Evolutionary conservation across 495 filamentous ascomycete species (phyloP), one percentile per base, ranked within the genome.

Genomic region (Aspergillus mulundensis): DNA sequence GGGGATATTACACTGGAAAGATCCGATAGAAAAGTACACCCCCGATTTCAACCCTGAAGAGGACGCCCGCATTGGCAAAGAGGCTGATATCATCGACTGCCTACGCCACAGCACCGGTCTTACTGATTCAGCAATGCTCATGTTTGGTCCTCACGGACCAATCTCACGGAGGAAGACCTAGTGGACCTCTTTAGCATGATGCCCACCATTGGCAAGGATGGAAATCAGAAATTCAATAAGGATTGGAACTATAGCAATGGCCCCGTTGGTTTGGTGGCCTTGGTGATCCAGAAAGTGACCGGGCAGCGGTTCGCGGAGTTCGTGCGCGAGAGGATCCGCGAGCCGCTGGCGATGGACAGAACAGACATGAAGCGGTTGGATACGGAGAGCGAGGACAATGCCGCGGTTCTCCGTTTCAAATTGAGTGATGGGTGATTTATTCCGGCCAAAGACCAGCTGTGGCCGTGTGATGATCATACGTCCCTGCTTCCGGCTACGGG

Each of bases 91-190:
- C 48, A 69, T 79, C 42, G 79, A 80, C 61, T 62, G 66, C 24
- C 63, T 78, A 7, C 73, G 72, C 12, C 80, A 81, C 65, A 70
- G 70, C 25, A 74, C 69, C 12, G 80, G 75, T 3, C 66, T 81
- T 47, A 66, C 71, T 14, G 16, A 49, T 15, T 19, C 53, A 7
- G 23, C 49, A 63, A n/a, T 67, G 65, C 61, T 69, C 64, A 60
- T 59, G 40, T 10, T 60, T 0, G 59, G 54, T 12, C 62, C 56
- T 10, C 20, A 25, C 0, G 50, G 60, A 16, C 38, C 52, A 1
- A 52, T 57, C 28, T 28, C 53, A 28, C 49, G 6, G 57, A 53
- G n/a, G 58, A 65, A 8, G 54, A 60, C 18, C 38, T 61, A 61
- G 16, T 58, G 67, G 62, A 57, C 64, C 34, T 74, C 61, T 7